phyloP scores from a whole-genome alignment of 2,329 filamentous ascomycete genomes.

The Xylaria sp. region DNA sequence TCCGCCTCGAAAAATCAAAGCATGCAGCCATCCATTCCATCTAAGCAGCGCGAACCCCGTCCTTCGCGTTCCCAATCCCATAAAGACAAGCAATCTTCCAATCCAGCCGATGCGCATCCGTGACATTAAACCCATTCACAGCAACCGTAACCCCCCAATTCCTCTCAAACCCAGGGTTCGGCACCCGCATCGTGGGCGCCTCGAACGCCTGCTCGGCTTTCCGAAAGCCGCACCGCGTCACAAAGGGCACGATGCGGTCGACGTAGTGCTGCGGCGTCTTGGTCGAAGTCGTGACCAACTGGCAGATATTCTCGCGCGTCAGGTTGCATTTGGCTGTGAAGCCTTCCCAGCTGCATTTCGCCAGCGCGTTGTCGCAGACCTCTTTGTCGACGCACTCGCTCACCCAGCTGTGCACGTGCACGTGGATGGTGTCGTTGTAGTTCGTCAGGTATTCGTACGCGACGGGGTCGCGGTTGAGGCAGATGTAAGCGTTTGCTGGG shows the following conservation, averaged over 20 bases:
- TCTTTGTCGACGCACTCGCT: conserved; percentile 5
- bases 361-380: neutral
- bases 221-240: conserved; percentile 4
- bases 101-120: neutral
- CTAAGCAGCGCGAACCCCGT: no score
- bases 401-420: conserved; percentile 7
- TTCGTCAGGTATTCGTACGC: conserved; percentile 8
- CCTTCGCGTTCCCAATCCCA: neutral
- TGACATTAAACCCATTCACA: conserved; percentile 12
- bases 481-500: neutral
- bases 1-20: neutral
- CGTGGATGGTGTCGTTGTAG: conserved; percentile 6
- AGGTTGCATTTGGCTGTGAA: no score
- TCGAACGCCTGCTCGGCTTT: neutral
- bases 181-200: conserved; percentile 1
- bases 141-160: conserved; percentile 7
- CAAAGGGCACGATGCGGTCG: neutral
- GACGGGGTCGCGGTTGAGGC: neutral
- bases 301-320: no score
- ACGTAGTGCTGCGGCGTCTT: neutral
- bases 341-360: no score
- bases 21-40: neutral
- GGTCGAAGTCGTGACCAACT: no score
- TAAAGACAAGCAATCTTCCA: neutral
- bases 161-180: conserved; percentile 10